A percentile compares a stretch with the other conserved stretches of the same genome.
Conservation (phyloP, 2,329 filamentous ascomycete genomes). For the Hymenoscyphus scutula region DNA sequence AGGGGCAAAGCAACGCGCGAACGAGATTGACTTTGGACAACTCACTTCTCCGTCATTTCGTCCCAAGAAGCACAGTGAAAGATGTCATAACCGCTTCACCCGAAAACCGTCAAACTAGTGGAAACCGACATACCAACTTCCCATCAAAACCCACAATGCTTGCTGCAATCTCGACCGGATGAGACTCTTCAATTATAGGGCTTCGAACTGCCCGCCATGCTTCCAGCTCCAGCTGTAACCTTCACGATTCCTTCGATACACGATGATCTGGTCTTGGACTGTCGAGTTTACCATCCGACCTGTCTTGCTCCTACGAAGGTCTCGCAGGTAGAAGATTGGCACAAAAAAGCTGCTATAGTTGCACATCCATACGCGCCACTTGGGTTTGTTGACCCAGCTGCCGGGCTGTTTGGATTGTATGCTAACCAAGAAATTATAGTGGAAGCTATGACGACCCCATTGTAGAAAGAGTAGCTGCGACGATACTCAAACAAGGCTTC, state of each 20-base stretch:
- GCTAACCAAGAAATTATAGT: slow-evolving; percentile 45
- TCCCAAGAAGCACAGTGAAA: not conserved
- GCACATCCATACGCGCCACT: slow-evolving; percentile 90
- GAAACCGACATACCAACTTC: not conserved
- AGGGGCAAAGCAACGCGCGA: too few relatives aligned
- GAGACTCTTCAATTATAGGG: slow-evolving; percentile 18
- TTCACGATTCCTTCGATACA: slow-evolving; percentile 84
- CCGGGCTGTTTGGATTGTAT: slow-evolving; percentile 43
- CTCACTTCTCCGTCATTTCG: not conserved
- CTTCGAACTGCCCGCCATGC: slow-evolving; percentile 36
- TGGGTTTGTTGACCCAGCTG: slow-evolving; percentile 44
- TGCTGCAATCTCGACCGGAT: slow-evolving; percentile 15
- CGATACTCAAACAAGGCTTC: slow-evolving; percentile 64
- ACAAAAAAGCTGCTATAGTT: slow-evolving; percentile 59
- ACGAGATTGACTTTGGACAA: too few relatives aligned
- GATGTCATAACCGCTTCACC: not conserved
- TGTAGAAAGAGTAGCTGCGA: slow-evolving; percentile 12
- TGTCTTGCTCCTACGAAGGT: slow-evolving; percentile 37
- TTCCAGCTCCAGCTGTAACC: slow-evolving; percentile 54
- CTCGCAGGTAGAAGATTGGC: slow-evolving; percentile 33
- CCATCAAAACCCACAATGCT: not conserved
- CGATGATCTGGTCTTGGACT: slow-evolving; percentile 73
- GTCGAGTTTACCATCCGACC: slow-evolving; percentile 74
- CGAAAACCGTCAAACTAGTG: not conserved
- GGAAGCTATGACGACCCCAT: slow-evolving; percentile 39